Base-by-base conservation (phyloP, 2,329 filamentous ascomycete genomes). In the Trichophyton mentagrophytes region DNA sequence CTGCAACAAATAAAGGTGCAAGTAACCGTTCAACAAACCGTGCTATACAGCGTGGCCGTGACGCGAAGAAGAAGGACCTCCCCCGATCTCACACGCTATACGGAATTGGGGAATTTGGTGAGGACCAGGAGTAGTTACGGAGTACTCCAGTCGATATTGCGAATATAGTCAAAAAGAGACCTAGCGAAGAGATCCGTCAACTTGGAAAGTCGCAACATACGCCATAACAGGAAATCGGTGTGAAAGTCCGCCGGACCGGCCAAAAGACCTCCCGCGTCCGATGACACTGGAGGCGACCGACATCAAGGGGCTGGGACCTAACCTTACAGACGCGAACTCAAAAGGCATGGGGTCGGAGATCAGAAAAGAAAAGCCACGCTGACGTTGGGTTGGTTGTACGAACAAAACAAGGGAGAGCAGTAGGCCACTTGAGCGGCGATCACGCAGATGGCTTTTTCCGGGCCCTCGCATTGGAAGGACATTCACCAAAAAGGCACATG, bases 51-150 rank as follows among this genome's bases (percentile, higher is more conserved):
- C 15, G 25, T 53, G 49, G 49, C 27, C 49, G 49, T 53, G 25
- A 53, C 49, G 49, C 49, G 27, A 53, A 33, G 49, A 53, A 53
- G 49, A 53, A 53, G 27, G 49, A 53, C 49, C 49, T 11, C 25
- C 44, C 44, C 27, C 27, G 27, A 30, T 30, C 8, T 30, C 7
- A 30, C 27, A 30, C 27, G 27, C 27, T 30, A 30, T 30, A 30
- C 27, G 6, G 27, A 30, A 30, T 30, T 30, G 27, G 27, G 27
- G 27, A 30, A 7, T 30, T 30, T 30, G 27, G 27, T 30, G 27
- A 30, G 27, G 5, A 8, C 1, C 6, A 8, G 27, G 27, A 30
- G 27, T 22, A 22, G 3, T 2, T 30, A 30, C 27, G 27, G 27
- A 27, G 1, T 7, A 30, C 27, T 30, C 27, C 27, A 30, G 27